Base-by-base conservation (phyloP, 2,329 filamentous ascomycete species). In the Sclerotinia borealis region DNA sequence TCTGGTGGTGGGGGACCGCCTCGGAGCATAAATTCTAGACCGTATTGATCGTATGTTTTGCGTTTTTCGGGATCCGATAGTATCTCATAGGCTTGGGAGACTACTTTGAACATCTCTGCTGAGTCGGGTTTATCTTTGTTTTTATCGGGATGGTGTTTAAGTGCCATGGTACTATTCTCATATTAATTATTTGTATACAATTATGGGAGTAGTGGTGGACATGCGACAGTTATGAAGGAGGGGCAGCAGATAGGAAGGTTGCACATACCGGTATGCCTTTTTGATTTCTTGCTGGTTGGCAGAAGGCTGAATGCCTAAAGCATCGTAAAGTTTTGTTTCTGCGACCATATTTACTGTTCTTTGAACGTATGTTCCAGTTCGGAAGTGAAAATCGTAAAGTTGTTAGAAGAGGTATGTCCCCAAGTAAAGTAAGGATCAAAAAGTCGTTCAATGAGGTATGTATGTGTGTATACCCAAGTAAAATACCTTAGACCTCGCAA, bases 81-180 rank as follows among this genome's bases (percentile, higher is more conserved):
- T 71, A 99, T 96, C 79, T 99, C 95, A 80, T 97, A 99, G 63
- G 95, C 95, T 79, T 98, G 93, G 1, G 92, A 96, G 68, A 92
- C 90, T 76, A 98, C 95, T 79, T 99, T 99, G 83, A 99, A 99
- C 78, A 93, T 97, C 76, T 98, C 95, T 65, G 86, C 82, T 10
- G 93, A 91, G 59, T 86, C 79, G 36, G 92, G 87, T 71, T 93
- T 92, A 78, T 96, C 88, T 77, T 93, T 93, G 83, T 98, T 99
- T 83, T 98, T 99, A 81, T 99, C 95, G 8, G 95, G 95, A 75
- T 99, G 95, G 79, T 87, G 93, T 79, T 93, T 96, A 75, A 98
- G 79, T 61, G 93, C 93, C 63, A 88, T 84, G 82, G 96, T 96
- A 67, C 90, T 92, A 75, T 67, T 15, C 19, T 43, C 29, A 37